A percentile compares a stretch with the other conserved stretches of the same genome.
phyloP scores from a whole-genome alignment of 306 rosid species.

The Hippophae rhamnoides region DNA sequence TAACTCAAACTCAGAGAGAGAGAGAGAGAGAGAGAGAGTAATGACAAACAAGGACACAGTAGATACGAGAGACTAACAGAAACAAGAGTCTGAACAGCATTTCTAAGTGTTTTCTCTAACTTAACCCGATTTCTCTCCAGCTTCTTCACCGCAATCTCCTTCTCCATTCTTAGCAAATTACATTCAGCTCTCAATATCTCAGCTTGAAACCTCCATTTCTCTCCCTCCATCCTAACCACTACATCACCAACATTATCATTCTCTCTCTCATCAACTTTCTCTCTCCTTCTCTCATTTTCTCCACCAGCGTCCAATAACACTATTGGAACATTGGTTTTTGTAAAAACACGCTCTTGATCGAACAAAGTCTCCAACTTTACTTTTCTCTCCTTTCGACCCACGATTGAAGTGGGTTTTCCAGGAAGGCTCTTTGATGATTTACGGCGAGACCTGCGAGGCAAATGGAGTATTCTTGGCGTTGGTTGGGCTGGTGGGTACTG shows the following conservation, averaged over 20 bases:
- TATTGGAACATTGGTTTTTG: slow-evolving; percentile 27
- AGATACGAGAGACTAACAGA: slow-evolving; percentile 42
- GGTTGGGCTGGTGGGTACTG: slow-evolving; percentile 40
- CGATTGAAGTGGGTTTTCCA: slow-evolving; percentile 22
- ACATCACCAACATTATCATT: slow-evolving; percentile 5
- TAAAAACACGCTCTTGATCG: slow-evolving; percentile 39
- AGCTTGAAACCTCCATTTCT: slow-evolving; percentile 84
- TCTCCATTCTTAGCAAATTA: slow-evolving; percentile 86
- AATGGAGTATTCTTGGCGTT: slow-evolving; percentile 66
- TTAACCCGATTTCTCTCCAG: slow-evolving; percentile 41
- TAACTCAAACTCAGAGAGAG: background rate
- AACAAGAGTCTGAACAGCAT: slow-evolving; percentile 58
- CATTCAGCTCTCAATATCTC: slow-evolving; percentile 96
- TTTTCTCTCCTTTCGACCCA: slow-evolving; percentile 20
- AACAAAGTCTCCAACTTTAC: slow-evolving; percentile 52
- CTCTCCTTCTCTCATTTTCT: slow-evolving; percentile 40
- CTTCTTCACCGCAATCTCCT: slow-evolving; percentile 60
- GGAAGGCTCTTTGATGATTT: slow-evolving; percentile 25
- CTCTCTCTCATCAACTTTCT: slow-evolving; percentile 37
- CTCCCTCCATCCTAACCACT: slow-evolving; percentile 38
- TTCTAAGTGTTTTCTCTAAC: slow-evolving; percentile 53
- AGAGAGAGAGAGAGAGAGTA: background rate
- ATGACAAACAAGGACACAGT: background rate
- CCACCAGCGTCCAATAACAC: slow-evolving; percentile 37
- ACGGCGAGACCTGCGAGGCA: slow-evolving; percentile 71